Conservation (phyloP, 441 rosid genomes). For the Eruca vesicaria region DNA sequence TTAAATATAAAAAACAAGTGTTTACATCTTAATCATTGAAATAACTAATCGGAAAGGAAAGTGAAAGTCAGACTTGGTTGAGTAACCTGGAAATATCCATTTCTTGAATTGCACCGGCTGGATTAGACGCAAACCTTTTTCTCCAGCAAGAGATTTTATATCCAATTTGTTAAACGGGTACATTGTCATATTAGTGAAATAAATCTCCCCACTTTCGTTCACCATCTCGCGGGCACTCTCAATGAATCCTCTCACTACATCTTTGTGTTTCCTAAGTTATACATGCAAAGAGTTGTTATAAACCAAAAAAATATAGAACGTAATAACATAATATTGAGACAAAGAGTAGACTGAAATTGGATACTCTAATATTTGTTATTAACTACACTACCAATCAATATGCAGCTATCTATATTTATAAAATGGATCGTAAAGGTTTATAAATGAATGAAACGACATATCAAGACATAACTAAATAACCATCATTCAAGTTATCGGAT, state of each 20-base stretch:
- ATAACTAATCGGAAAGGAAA: not conserved
- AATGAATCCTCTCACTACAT: constrained; percentile 31
- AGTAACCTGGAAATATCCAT: not conserved
- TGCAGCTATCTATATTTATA: not conserved
- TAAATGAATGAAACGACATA: not conserved
- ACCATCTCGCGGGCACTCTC: constrained; percentile 26
- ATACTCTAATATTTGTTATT: not conserved
- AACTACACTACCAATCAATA: not conserved
- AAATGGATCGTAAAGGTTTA: not conserved
- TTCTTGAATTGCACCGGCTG: not conserved
- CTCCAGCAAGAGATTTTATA: constrained; percentile 14
- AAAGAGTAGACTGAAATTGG: not conserved
- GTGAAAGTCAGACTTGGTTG: not conserved
- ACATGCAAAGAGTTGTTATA: not conserved
- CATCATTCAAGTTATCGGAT: not conserved
- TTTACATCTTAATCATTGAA: not conserved
- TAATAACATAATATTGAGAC: not conserved
- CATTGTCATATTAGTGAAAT: constrained; percentile 30
- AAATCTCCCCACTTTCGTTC: constrained; percentile 23
- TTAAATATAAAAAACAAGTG: not conserved
- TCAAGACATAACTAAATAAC: not conserved
- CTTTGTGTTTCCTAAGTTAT: not conserved
- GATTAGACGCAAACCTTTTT: constrained; percentile 10
- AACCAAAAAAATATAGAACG: not conserved
- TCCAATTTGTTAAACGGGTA: constrained; percentile 27